These are phyloP conservation scores for Cenchrus purpureus DNA, from an alignment of 176 grass and related monocot genomes.

Conservation along the genomic window DNA sequence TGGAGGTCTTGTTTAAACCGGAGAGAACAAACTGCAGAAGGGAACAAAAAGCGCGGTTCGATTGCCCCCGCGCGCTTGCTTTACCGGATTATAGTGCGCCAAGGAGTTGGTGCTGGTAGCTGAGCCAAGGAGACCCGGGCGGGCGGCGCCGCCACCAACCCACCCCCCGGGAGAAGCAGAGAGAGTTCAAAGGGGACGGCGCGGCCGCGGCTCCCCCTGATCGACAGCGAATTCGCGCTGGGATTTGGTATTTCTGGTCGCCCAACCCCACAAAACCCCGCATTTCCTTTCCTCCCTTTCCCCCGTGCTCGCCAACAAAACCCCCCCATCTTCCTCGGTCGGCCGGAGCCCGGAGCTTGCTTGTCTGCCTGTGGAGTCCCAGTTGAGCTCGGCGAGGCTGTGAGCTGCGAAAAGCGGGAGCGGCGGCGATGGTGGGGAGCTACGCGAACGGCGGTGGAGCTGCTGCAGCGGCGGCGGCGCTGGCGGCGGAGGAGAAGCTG, in stretches of 20 bases:
- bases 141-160: constrained; percentile 34
- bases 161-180: not conserved
- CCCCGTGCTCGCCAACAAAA: constrained; percentile 17
- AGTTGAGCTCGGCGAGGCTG: not conserved
- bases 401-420: not conserved
- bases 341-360: not conserved
- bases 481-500: constrained; percentile 62
- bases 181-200: constrained; percentile 30
- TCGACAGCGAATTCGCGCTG: constrained; percentile 20
- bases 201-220: constrained; percentile 5
- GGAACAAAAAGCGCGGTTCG: not conserved
- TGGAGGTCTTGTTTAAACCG: not conserved
- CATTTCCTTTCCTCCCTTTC: constrained; percentile 22
- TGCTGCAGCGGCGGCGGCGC: not conserved
- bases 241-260: constrained; percentile 39
- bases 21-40: not conserved
- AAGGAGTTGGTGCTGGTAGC: constrained; percentile 47
- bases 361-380: not conserved
- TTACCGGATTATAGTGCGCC: not conserved
- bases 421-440: constrained; percentile 49
- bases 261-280: constrained; percentile 29
- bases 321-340: not conserved
- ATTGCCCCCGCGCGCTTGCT: not conserved
- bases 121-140: constrained; percentile 16
- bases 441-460: constrained; percentile 40